Conservation (phyloP, 345 rosid species). For the Turnera subulata region DNA sequence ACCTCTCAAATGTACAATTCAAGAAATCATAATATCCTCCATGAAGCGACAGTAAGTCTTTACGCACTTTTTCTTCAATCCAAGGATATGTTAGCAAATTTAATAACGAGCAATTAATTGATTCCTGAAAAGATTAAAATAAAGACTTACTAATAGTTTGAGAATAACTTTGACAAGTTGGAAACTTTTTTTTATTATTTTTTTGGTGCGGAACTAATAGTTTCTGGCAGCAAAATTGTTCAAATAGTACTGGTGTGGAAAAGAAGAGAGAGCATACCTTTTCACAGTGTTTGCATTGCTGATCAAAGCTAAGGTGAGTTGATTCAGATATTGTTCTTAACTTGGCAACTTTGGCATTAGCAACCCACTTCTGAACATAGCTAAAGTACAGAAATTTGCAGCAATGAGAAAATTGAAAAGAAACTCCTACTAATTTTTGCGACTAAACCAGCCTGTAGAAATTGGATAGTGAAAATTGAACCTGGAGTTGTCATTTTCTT, state of each 20-base stretch:
- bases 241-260: not conserved
- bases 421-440: no score
- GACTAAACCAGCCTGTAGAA: no score
- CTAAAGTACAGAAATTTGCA: conserved; percentile 6
- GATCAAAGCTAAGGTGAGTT: conserved; percentile 14
- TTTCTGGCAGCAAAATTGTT: not conserved
- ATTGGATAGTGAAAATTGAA: not conserved
- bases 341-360: conserved; percentile 18
- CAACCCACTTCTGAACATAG: conserved; percentile 24
- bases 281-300: conserved; percentile 25
- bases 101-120: conserved; percentile 51
- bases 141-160: not conserved
- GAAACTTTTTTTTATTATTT: not conserved
- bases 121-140: conserved; percentile 39
- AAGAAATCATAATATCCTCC: conserved; percentile 66
- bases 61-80: conserved; percentile 57
- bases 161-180: no score
- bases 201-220: no score
- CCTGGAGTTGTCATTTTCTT: conserved; percentile 20
- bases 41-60: conserved; percentile 39
- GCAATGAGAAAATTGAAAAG: conserved; percentile 8
- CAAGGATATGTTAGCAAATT: conserved; percentile 72
- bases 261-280: conserved; percentile 12
- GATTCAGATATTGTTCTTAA: conserved; percentile 17
- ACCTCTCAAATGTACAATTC: conserved; percentile 47